A percentile compares a stretch with the other conserved stretches of the same genome.
Evolutionary conservation across 176 grass and related monocot genomes (phyloP).

Genomic region (Metroxylon sagu): DNA sequence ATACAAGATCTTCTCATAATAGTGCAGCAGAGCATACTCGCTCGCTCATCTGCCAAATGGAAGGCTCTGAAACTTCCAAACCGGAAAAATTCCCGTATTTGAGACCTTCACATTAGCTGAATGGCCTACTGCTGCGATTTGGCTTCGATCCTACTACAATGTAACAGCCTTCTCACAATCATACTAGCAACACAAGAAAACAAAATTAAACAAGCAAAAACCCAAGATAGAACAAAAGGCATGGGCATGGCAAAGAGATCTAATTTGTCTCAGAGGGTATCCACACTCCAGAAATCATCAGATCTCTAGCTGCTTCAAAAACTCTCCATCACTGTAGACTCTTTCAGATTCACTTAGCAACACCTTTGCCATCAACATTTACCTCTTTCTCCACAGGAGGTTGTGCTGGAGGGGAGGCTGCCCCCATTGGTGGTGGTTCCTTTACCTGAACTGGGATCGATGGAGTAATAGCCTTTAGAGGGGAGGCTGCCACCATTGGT

Average conservation of each 20-base stretch:
- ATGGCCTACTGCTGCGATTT: conserved; percentile 28
- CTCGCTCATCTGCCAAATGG: too few species aligned
- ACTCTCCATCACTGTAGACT: conserved; percentile 10
- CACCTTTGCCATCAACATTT: neutral
- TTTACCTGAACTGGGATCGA: conserved; percentile 55
- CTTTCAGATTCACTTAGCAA: neutral
- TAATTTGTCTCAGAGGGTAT: too few species aligned
- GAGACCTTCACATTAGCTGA: conserved; percentile 17
- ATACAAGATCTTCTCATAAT: too few species aligned
- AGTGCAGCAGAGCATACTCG: too few species aligned
- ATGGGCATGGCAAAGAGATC: too few species aligned
- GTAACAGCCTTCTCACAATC: conserved; percentile 31
- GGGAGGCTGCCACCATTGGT: neutral
- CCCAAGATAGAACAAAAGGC: too few species aligned
- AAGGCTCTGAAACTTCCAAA: neutral
- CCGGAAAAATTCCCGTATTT: neutral
- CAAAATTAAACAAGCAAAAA: conserved; percentile 24
- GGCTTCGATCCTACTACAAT: conserved; percentile 37
- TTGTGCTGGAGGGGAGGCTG: neutral
- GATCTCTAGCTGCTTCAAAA: conserved; percentile 8
- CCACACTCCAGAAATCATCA: neutral
- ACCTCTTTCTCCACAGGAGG: neutral
- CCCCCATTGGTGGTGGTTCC: conserved; percentile 11
- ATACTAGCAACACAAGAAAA: conserved; percentile 21
- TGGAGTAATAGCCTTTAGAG: conserved; percentile 13